Conservation (phyloP, 768 basidiomycete species). For the Postia placenta region DNA sequence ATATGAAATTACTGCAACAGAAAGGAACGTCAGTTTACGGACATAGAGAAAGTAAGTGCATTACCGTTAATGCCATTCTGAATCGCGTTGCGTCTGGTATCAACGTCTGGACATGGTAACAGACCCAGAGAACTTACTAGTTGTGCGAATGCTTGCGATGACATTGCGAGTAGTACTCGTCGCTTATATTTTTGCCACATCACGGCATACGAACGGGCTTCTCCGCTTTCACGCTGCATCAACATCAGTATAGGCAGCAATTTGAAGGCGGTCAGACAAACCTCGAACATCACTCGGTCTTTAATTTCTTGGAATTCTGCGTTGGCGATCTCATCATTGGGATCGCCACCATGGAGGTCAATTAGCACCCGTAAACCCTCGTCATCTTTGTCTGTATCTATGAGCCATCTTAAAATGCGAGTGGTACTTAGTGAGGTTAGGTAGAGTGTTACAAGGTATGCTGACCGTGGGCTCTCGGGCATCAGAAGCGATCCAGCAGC, state of each 20-base stretch:
- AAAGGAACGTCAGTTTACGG: background rate
- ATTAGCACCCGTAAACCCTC: slow-evolving; percentile 84
- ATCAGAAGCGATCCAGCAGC: slow-evolving; percentile 74
- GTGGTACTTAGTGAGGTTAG: background rate
- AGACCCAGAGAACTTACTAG: slow-evolving; percentile 62
- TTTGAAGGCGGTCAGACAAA: too few relatives aligned
- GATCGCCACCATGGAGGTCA: slow-evolving; percentile 82
- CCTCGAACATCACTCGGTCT: slow-evolving; percentile 67
- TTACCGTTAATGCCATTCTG: slow-evolving; percentile 94
- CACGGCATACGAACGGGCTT: slow-evolving; percentile 64
- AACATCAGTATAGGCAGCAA: background rate
- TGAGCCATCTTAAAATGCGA: slow-evolving; percentile 65
- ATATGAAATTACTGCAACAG: slow-evolving; percentile 77
- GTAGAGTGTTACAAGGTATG: background rate
- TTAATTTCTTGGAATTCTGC: slow-evolving; percentile 92
- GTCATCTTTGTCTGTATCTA: slow-evolving; percentile 78
- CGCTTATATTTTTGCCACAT: slow-evolving; percentile 90
- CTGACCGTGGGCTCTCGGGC: slow-evolving; percentile 85
- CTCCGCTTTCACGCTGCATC: slow-evolving; percentile 69
- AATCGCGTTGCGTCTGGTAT: too few relatives aligned
- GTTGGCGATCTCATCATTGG: slow-evolving; percentile 56
- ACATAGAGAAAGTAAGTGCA: slow-evolving; percentile 7
- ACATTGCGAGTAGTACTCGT: slow-evolving; percentile 89
- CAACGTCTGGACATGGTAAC: too few relatives aligned
- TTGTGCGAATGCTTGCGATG: slow-evolving; percentile 93